Conservation (phyloP, 2,329 filamentous ascomycete species). For the Cordyceps cicadae region DNA sequence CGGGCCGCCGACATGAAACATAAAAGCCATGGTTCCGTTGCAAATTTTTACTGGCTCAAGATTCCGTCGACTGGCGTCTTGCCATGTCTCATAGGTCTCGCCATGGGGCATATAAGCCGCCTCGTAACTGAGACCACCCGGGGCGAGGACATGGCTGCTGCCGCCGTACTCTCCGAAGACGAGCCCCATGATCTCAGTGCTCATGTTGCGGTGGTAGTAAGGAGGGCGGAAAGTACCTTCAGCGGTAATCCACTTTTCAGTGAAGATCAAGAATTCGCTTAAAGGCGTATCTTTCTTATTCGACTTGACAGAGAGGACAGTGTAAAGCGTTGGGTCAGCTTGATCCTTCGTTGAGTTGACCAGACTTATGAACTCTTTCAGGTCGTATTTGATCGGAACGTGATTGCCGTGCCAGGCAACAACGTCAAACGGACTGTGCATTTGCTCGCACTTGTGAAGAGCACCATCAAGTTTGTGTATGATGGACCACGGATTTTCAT, state of each 20-base stretch:
- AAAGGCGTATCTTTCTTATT: slow-evolving; percentile 45
- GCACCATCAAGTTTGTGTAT: slow-evolving; percentile 54
- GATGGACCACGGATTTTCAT: slow-evolving; percentile 47
- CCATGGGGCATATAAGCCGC: slow-evolving; percentile 29
- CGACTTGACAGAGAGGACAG: slow-evolving; percentile 54
- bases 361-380: slow-evolving; percentile 49
- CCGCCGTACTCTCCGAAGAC: slow-evolving; percentile 30
- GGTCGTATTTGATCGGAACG: slow-evolving; percentile 49
- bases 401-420: slow-evolving; percentile 67
- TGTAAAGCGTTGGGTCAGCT: slow-evolving; percentile 58
- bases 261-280: slow-evolving; percentile 60
- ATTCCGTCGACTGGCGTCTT: slow-evolving; percentile 20
- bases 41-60: slow-evolving; percentile 36
- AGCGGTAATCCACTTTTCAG: slow-evolving; percentile 56
- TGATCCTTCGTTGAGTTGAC: slow-evolving; percentile 54
- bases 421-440: slow-evolving; percentile 62
- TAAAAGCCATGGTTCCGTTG: slow-evolving; percentile 40
- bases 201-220: slow-evolving; percentile 56
- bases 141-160: slow-evolving; percentile 20
- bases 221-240: slow-evolving; percentile 56
- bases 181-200: slow-evolving; percentile 49
- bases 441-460: slow-evolving; percentile 52
- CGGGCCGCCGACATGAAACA: slow-evolving; percentile 30
- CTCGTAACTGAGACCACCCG: slow-evolving; percentile 26
- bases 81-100: slow-evolving; percentile 25